Evolutionary conservation across 805 yeast genomes (phyloP).

Genomic region (Kazachstania bromeliacearum): DNA sequence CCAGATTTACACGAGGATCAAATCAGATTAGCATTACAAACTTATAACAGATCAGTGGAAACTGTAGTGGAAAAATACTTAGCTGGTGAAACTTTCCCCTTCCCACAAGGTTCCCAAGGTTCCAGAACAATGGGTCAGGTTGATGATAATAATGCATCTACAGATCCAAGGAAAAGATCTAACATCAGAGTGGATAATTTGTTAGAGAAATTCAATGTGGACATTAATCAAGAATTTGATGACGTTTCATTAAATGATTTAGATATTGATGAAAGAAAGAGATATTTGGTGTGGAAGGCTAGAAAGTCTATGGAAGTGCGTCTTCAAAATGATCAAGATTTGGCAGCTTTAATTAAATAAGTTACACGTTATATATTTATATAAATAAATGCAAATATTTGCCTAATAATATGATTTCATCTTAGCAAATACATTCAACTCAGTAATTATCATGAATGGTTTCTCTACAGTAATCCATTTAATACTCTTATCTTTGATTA

Average conservation of each 20-base stretch:
- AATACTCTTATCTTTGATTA: too few relatives aligned
- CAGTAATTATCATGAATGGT: background rate
- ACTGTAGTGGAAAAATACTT: slow-evolving; percentile 65
- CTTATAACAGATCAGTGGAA: slow-evolving; percentile 64
- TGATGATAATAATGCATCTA: background rate
- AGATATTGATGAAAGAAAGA: slow-evolving; percentile 24
- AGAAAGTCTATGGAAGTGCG: slow-evolving; percentile 43
- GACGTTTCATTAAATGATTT: slow-evolving; percentile 10
- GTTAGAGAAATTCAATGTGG: slow-evolving; percentile 20
- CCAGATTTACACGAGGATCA: slow-evolving; percentile 63
- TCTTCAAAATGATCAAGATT: slow-evolving; percentile 10
- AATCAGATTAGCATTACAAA: slow-evolving; percentile 62
- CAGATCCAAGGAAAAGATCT: slow-evolving; percentile 24
- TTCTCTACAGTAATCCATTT: too few relatives aligned
- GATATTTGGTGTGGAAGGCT: slow-evolving; percentile 47
- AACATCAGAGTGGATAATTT: slow-evolving; percentile 27
- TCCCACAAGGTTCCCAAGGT: slow-evolving; percentile 33
- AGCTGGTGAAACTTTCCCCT: slow-evolving; percentile 51
- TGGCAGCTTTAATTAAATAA: slow-evolving; percentile 3
- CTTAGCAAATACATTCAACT: too few relatives aligned
- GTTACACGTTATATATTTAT: background rate
- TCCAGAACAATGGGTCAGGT: background rate
- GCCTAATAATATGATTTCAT: too few relatives aligned
- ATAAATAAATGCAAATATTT: slow-evolving; percentile 1
- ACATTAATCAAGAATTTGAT: slow-evolving; percentile 9